Evolutionary conservation across 257 asterid genomes (phyloP), one percentile per base, ranked within the genome.

Genomic region (Jacaranda copaia): DNA sequence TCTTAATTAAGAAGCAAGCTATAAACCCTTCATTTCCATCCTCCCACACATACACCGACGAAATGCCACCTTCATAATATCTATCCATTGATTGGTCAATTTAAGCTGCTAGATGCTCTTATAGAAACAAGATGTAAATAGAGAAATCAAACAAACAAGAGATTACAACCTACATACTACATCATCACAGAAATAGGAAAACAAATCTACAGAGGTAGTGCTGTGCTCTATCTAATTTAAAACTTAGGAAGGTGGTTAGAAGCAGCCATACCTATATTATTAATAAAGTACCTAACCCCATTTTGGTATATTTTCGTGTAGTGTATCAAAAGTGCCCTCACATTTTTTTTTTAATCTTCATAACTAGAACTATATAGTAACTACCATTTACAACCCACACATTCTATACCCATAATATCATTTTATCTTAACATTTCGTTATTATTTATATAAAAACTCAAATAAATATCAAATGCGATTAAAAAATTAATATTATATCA

Each of bases 61-160:
- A 96, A 80, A 87, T 84, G 68, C 99, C 99, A 51, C 99, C 98
- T 90, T 96, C 99, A 84, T 96, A 96, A 80, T 96, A 96, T 97
- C 99, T 96, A 87, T 73, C 75, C 75, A 84, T 72, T 72, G 63
- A 85, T 87, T 79, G 91, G 86, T 84, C 75, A 81, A 78, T 84
- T 71, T 67, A 84, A 75, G 77, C 85, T 77, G 85, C 72, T 67
- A 65, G 51, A 77, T 68, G 80, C 74, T 74, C 72, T 77, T 57
- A 64, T 8, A 62, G 38, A 81, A 75, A 77, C 84, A 81, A 57
- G 67, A 68, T 13, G 73, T 3, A 66, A 20, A 65, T 46, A 20
- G 35, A 72, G 38, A 14, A 68, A 25, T 25, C 32, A 25, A 25
- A 25, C 32, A 25, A 25, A 25, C 32, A 25, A 25, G 32, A 25